phyloP scores from a whole-genome alignment of 176 grass and related monocot genomes.

The Panicum miliaceum region DNA sequence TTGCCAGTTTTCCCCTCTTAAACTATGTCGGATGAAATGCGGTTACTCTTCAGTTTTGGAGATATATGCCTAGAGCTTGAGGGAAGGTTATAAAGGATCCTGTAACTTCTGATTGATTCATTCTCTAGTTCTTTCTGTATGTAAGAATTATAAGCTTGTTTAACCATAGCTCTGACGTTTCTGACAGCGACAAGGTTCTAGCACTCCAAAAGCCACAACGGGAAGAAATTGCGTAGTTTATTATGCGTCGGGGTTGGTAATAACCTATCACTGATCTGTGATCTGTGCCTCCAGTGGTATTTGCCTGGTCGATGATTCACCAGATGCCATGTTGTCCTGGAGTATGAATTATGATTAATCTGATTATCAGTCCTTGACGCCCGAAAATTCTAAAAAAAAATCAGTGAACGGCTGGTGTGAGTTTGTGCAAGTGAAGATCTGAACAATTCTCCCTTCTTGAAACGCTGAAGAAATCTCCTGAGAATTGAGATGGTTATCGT shows the following conservation, averaged over 20 bases:
- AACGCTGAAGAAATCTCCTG: not conserved
- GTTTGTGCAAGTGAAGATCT: not conserved
- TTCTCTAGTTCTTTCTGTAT: constrained; percentile 35
- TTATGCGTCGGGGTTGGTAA: not conserved
- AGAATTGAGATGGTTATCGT: not conserved
- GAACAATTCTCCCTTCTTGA: not conserved
- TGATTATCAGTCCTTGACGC: not conserved
- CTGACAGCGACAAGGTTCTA: not conserved
- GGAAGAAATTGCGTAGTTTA: not conserved
- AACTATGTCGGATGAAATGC: constrained; percentile 48
- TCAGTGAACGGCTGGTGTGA: not conserved
- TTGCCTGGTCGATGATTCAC: not conserved
- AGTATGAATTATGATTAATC: not conserved
- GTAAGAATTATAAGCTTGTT: constrained; percentile 1
- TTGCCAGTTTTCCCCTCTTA: constrained; percentile 29
- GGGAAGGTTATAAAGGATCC: constrained; percentile 34
- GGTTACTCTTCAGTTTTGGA: constrained; percentile 49
- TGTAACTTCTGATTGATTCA: constrained; percentile 46
- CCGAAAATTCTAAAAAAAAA: not conserved
- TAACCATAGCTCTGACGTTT: not conserved
- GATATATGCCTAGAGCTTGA: constrained; percentile 48
- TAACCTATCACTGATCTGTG: not conserved
- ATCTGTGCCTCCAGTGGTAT: not conserved
- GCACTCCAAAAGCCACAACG: not conserved
- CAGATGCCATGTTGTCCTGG: not conserved